Conservation (phyloP, 192 early-diverging fungal species). For the Chytriomyces hyalinus region DNA sequence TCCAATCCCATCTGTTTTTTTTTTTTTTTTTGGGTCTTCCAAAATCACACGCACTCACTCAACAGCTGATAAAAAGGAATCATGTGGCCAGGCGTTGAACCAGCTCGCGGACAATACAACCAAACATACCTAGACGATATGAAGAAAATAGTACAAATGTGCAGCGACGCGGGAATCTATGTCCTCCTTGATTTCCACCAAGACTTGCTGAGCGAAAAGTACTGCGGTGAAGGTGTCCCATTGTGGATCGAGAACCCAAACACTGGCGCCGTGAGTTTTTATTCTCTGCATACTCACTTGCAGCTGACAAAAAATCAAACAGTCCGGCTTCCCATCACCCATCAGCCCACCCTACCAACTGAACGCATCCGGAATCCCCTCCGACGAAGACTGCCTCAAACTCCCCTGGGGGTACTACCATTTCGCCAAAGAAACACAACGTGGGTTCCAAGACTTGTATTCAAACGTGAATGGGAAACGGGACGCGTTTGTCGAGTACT, state of each 20-base stretch:
- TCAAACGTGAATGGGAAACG: constrained; percentile 56
- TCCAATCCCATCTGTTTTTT: too few relatives aligned
- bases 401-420: not conserved
- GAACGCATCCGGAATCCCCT: constrained; percentile 8
- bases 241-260: constrained; percentile 39
- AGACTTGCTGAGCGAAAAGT: constrained; percentile 49
- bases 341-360: not conserved
- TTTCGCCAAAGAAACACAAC: not conserved
- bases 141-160: constrained; percentile 49
- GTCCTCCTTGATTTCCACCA: constrained; percentile 70
- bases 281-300: not conserved
- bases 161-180: constrained; percentile 57
- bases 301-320: not conserved
- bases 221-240: constrained; percentile 61
- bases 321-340: constrained; percentile 1
- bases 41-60: too few relatives aligned
- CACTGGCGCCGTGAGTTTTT: constrained; percentile 42
- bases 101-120: constrained; percentile 60
- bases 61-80: not conserved
- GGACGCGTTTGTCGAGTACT: constrained; percentile 62
- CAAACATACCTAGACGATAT: constrained; percentile 61
- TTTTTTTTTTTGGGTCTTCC: too few relatives aligned
- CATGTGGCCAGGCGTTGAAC: constrained; percentile 67
- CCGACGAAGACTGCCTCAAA: not conserved
- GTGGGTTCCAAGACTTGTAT: constrained; percentile 45